Evolutionary conservation across 345 rosid species (phyloP).

Genomic region (rapeseed (Brassica napus)): DNA sequence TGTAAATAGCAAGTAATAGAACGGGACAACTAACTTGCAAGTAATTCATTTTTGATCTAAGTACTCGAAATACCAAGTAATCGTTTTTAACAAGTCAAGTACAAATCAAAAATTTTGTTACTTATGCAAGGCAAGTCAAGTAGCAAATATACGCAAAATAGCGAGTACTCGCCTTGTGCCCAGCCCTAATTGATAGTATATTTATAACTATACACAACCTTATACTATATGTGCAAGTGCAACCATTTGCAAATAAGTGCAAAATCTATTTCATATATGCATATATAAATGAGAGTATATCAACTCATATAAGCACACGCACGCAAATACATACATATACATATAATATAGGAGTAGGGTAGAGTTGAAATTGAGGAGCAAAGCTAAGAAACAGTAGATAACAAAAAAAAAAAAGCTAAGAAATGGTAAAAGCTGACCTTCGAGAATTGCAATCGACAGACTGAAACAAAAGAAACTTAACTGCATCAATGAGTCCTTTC

Average conservation of each 20-base stretch:
- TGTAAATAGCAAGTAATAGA: too few species aligned
- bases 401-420: slow-evolving; percentile 16
- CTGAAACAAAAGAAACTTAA: slow-evolving; percentile 41
- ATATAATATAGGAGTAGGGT: slow-evolving; percentile 19
- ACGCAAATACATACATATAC: not conserved
- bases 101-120: too few species aligned
- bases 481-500: slow-evolving; percentile 42
- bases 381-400: slow-evolving; percentile 31
- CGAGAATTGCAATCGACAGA: slow-evolving; percentile 34
- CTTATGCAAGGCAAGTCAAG: too few species aligned
- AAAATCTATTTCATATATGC: not conserved
- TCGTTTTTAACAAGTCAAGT: too few species aligned
- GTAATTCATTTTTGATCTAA: too few species aligned
- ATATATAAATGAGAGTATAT: not conserved
- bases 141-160: too few species aligned
- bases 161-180: too few species aligned
- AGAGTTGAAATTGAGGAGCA: slow-evolving; percentile 43
- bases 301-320: not conserved
- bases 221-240: not conserved
- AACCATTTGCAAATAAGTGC: not conserved
- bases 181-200: not conserved
- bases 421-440: slow-evolving; percentile 36
- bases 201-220: not conserved
- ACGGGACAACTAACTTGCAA: too few species aligned
- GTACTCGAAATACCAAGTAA: too few species aligned